phyloP scores from a whole-genome alignment of 1,284 basidiomycete species.

The Rhizoctonia solani region DNA sequence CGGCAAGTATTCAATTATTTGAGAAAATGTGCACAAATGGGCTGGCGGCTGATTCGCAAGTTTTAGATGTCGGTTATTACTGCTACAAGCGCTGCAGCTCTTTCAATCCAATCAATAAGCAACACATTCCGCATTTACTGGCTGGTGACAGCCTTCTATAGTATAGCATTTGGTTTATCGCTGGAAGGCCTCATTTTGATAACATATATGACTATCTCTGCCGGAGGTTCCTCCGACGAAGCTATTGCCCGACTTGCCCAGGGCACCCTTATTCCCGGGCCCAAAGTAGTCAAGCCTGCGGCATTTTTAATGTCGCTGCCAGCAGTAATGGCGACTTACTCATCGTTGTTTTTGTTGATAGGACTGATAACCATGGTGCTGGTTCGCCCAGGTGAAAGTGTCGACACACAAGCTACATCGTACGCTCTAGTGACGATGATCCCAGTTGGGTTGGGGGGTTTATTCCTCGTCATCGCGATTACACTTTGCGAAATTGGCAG shows the following conservation, averaged over 20 bases:
- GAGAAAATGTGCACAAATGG: background rate
- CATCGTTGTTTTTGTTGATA: background rate
- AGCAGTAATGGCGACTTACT: background rate
- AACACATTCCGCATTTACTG: background rate
- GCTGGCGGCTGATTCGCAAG: background rate
- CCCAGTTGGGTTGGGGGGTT: background rate
- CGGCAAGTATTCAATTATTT: background rate
- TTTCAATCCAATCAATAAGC: conserved; percentile 10
- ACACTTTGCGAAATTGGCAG: conserved; percentile 7
- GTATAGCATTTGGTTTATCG: conserved; percentile 16
- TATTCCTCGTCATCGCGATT: background rate
- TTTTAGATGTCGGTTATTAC: conserved; percentile 7
- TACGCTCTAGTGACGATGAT: background rate
- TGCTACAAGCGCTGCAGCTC: conserved; percentile 7
- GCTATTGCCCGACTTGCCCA: conserved; percentile 2
- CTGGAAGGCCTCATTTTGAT: conserved; percentile 8
- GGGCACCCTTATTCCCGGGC: background rate
- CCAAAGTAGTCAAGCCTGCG: background rate
- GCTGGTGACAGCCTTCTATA: conserved; percentile 26
- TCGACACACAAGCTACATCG: background rate
- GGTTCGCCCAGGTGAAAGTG: background rate
- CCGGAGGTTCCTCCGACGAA: conserved; percentile 17
- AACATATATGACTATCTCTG: conserved; percentile 24
- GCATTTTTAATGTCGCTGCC: conserved; percentile 6
- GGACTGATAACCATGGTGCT: conserved; percentile 4